Evolutionary conservation across 2,329 filamentous ascomycete species (phyloP), one percentile per base, ranked within the genome.

Genomic region (Coniochaeta hoffmannii): DNA sequence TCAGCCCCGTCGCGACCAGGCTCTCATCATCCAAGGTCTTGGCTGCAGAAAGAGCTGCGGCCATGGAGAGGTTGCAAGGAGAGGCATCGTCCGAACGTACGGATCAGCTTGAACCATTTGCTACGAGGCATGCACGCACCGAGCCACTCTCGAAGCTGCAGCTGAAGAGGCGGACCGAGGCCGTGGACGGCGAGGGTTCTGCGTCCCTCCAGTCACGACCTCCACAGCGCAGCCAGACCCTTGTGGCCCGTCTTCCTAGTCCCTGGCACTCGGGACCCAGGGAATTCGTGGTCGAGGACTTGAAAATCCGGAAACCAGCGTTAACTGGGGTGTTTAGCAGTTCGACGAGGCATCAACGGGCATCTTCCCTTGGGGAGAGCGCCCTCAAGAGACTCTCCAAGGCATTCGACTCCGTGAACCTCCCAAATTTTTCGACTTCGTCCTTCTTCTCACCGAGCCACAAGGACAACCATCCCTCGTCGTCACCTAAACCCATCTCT

Each of bases 351-450:
- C 73, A 75, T 46, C 69, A 72, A 12, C 73, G 82, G 19, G 79
- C 82, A 17, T 73, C 76, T 15, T 85, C 82, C 1, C 75, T 75
- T 3, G 78, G 82, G 14, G 74, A 80, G 32, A 82, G 85, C 55
- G 78, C 81, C 5, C 64, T 86, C 26, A 83, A 76, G 64, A 79
- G 74, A 59, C 65, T 86, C 44, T 79, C 79, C 44, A 82, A 78
- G 58, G 80, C 76, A 0, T 65, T 85, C 9, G 80, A 82, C 1
- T 83, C 80, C 6, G 71, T 83, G 32, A 79, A 78, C 0, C 67
- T 80, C 3, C 73, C 77, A 1, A 58, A 69, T 58, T 60, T 76
- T 62, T 53, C 76, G 63, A 61, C 71, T 62, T 65, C 65, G 55
- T 76, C 67, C 0, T 74, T 75, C 54, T 73, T 75, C 53, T 74